Base-by-base conservation (phyloP, 1,139 yeast genomes). In the Pneumocystis wakefieldiae region DNA sequence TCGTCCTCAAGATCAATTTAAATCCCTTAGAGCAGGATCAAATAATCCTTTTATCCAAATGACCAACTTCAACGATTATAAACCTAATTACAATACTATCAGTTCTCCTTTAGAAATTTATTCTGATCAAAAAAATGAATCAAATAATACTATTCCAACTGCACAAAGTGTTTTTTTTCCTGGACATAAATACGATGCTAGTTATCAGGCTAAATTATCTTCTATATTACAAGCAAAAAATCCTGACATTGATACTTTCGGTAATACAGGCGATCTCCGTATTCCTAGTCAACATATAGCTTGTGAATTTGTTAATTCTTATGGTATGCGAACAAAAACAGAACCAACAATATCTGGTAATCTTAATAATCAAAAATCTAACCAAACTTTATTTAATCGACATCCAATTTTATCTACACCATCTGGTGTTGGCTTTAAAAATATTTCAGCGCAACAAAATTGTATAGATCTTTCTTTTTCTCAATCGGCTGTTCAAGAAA, bases 271-370 rank as follows among this genome's bases (percentile, higher is more conserved):
- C 63, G 87, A 86, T 17, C 76, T 85, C 37, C 84, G 97, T 76
- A 82, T 92, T 65, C 96, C 97, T 14, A 95, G 95, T 63, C 97
- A 92, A 72, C 95, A 87, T 73, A 91, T 97, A 0, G 83, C 94
- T 8, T 84, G 85, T 19, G 84, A 82, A 28, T 90, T 89, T 72
- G 81, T 91, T 70, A 89, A 87, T 74, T 87, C 96, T 17, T 85
- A 86, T 68, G 96, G 96, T 68, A 61, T 63, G 14, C 63, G 63
- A 5, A 61, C 62, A 24, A 59, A 61, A 37, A 37, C 60, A n/a
- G 66, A 65, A 48, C 63, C 59, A 57, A 65, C 67, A 24, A 66
- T 66, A 6, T 53, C 57, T 8, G 55, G 38, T 17, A 19, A 32
- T 35, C 32, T 37, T 35, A 35, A 41, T 24, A 62, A 64, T 59